Evolutionary conservation across 768 basidiomycete genomes (phyloP).

Genomic region (Gelatoporia subvermispora): DNA sequence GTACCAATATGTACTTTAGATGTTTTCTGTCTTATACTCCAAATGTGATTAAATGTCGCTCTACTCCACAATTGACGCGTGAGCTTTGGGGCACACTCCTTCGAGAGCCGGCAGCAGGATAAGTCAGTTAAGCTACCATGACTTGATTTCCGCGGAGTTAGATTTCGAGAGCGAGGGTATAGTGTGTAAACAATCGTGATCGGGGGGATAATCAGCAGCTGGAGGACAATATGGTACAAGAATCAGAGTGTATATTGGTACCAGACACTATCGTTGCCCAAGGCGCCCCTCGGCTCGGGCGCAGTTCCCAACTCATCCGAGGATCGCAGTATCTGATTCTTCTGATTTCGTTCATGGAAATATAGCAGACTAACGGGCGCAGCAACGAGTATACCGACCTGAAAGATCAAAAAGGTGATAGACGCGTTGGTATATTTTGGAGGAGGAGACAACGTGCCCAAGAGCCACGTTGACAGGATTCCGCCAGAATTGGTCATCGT

Average conservation of each 20-base stretch:
- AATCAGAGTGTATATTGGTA: conserved; percentile 7
- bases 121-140: no score
- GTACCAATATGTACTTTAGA: no score
- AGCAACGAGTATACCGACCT: conserved; percentile 28
- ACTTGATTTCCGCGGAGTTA: no score
- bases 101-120: no score
- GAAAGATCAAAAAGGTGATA: conserved; percentile 29
- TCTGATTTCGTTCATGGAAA: conserved; percentile 1
- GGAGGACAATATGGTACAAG: no score
- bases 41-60: no score
- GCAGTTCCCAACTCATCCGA: not conserved
- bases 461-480: conserved; percentile 57
- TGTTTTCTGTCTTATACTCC: no score
- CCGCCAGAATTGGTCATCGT: conserved; percentile 57
- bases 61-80: no score
- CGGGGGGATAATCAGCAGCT: no score
- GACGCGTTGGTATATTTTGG: conserved; percentile 49
- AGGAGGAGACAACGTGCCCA: conserved; percentile 44
- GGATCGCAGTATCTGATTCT: conserved; percentile 4
- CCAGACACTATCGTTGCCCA: conserved; percentile 6
- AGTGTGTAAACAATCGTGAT: no score
- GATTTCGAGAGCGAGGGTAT: no score
- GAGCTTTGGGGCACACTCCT: no score
- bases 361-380: not conserved
- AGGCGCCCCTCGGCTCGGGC: not conserved